A percentile compares a stretch with the other conserved stretches of the same genome.
These are phyloP conservation scores for Pythium utonaiense DNA, from an alignment of 352 stramenopile genomes.

Conservation along the genomic window DNA sequence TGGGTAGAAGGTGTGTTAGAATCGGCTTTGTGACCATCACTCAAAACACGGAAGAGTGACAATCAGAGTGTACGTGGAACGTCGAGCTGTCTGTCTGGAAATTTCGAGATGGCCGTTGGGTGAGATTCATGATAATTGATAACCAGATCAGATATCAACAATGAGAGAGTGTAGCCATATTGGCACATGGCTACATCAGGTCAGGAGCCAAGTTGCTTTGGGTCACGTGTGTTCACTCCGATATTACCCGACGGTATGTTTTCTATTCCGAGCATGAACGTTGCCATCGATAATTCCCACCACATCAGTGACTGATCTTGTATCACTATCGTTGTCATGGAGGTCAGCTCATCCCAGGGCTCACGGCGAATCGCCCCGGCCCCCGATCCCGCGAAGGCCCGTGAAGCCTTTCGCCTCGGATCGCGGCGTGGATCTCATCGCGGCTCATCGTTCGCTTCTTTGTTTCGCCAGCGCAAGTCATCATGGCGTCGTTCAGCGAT, in stretches of 20 bases:
- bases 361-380: too few species aligned
- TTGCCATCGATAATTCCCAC: too few species aligned
- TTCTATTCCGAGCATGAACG: not conserved
- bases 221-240: too few species aligned
- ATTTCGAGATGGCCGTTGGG: conserved; percentile 14
- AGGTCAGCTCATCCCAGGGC: too few species aligned
- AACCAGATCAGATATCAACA: conserved; percentile 2
- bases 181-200: conserved; percentile 4
- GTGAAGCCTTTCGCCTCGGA: not conserved
- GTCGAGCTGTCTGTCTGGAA: conserved; percentile 14
- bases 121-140: conserved; percentile 13
- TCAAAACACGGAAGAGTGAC: conserved; percentile 4
- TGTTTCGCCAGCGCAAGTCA: not conserved
- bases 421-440: not conserved
- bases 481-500: not conserved
- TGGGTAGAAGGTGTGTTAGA: not conserved
- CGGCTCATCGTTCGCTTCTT: not conserved
- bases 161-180: too few species aligned
- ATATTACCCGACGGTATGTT: not conserved
- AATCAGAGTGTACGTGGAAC: not conserved
- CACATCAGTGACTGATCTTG: too few species aligned
- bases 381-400: not conserved
- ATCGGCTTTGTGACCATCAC: conserved; percentile 13
- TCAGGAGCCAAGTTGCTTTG: too few species aligned
- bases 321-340: too few species aligned